Percentiles rank a stretch among this genome's conserved stretches.
Evolutionary conservation across 2,329 filamentous ascomycete genomes (phyloP).

Genomic region (Xylariaceae sp.): DNA sequence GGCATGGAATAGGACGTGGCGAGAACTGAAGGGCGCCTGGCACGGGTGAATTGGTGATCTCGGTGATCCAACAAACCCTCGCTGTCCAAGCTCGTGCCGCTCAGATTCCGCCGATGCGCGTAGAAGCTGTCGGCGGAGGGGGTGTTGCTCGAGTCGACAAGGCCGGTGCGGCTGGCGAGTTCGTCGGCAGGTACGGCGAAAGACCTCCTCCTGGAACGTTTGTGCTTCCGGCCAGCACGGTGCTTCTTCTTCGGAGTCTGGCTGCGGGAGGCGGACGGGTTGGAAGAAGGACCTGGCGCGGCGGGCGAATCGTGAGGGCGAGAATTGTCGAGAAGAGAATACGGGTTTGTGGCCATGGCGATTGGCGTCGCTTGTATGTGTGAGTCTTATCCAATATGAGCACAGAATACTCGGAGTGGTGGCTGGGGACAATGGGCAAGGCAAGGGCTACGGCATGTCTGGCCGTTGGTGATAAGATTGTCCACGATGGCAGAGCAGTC

Average conservation of each 20-base stretch:
- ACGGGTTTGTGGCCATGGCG: too few relatives aligned
- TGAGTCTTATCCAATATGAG: too few relatives aligned
- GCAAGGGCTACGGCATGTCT: too few relatives aligned
- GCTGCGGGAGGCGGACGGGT: constrained; percentile 11
- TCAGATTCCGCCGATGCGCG: constrained; percentile 56
- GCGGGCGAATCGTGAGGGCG: too few relatives aligned
- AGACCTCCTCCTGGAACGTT: constrained; percentile 71
- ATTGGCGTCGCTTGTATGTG: too few relatives aligned
- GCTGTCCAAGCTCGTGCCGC: constrained; percentile 84
- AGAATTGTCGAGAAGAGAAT: too few relatives aligned
- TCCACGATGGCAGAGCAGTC: too few relatives aligned
- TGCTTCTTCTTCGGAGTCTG: constrained; percentile 57
- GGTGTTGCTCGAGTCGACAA: background rate
- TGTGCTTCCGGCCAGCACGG: constrained; percentile 69
- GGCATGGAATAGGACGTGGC: constrained; percentile 24
- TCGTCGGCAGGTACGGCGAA: constrained; percentile 67
- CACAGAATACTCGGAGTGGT: too few relatives aligned
- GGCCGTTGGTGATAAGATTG: too few relatives aligned
- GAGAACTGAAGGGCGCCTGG: constrained; percentile 55
- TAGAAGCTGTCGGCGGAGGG: constrained; percentile 43
- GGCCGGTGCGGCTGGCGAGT: constrained; percentile 27
- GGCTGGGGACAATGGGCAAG: too few relatives aligned
- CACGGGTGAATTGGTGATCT: constrained; percentile 45
- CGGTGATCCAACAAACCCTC: constrained; percentile 80
- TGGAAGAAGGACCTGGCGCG: constrained; percentile 7